Evolutionary conservation across 1,284 basidiomycete species (phyloP).

Genomic region (Wallemia hederae): DNA sequence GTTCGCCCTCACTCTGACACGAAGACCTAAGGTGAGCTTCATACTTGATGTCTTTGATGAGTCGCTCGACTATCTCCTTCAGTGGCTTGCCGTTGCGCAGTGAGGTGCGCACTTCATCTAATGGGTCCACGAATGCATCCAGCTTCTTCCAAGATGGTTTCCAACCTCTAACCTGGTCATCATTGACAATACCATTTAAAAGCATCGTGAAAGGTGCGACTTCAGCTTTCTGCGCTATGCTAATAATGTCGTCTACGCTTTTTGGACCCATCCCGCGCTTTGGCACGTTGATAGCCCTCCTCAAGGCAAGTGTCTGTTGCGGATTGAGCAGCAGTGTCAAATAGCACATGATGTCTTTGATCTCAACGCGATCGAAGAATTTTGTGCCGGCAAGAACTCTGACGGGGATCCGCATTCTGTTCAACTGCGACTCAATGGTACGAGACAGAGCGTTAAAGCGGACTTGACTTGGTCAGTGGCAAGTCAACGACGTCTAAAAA

Average conservation of each 20-base stretch:
- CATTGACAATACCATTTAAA: constrained; percentile 30
- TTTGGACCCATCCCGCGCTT: constrained; percentile 54
- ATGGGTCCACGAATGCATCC: not conserved
- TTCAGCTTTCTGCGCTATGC: constrained; percentile 24
- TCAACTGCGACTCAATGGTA: constrained; percentile 42
- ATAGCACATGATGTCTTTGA: constrained; percentile 69
- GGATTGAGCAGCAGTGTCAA: constrained; percentile 42
- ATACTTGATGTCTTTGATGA: constrained; percentile 34
- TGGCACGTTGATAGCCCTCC: constrained; percentile 48
- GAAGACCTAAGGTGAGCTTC: constrained; percentile 32
- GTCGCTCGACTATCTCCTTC: constrained; percentile 27
- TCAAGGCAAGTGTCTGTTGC: constrained; percentile 40
- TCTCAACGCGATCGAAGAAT: constrained; percentile 47
- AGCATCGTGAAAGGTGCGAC: constrained; percentile 28
- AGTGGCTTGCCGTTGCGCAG: not conserved
- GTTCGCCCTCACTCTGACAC: constrained; percentile 29
- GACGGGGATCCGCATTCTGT: constrained; percentile 45
- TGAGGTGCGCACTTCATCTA: not conserved
- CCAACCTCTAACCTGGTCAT: constrained; percentile 26
- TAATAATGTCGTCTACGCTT: constrained; percentile 30
- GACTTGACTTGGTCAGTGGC: constrained; percentile 20
- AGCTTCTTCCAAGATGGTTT: constrained; percentile 15
- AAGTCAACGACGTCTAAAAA: constrained; percentile 4
- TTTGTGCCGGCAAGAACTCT: constrained; percentile 50
- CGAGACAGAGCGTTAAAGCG: constrained; percentile 60